phyloP scores from a whole-genome alignment of 106 monocot genomes.

The Amphibolis antarctica region DNA sequence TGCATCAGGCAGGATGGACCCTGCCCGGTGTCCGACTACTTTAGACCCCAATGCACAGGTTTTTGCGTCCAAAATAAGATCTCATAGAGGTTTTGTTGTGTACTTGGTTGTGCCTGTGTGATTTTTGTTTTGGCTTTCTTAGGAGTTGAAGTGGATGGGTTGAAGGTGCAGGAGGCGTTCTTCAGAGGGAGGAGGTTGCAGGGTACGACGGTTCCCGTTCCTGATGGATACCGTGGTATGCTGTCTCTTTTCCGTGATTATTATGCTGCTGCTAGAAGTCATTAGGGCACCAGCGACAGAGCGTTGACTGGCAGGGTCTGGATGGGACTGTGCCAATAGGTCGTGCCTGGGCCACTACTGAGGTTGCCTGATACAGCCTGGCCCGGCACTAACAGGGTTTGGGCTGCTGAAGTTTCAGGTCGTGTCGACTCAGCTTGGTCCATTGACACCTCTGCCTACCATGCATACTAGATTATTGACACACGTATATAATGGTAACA shows the following conservation, averaged over 20 bases:
- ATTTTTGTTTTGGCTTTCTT: neutral
- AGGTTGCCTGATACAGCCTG: too few relatives aligned
- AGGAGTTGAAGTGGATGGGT: slow-evolving; percentile 14
- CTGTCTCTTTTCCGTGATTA: neutral
- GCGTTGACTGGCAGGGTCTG: too few relatives aligned
- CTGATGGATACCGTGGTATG: slow-evolving; percentile 20
- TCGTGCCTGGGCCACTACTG: too few relatives aligned
- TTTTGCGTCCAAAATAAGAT: neutral
- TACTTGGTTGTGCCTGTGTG: neutral
- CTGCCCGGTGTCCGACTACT: slow-evolving; percentile 22
- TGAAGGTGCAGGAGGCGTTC: slow-evolving; percentile 22
- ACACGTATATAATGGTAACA: too few relatives aligned
- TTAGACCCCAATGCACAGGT: slow-evolving; percentile 17
- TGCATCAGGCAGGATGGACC: slow-evolving; percentile 13
- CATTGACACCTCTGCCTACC: too few relatives aligned
- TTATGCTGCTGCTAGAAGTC: neutral
- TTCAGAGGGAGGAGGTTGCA: slow-evolving; percentile 29
- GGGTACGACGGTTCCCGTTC: slow-evolving; percentile 16
- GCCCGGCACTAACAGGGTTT: too few relatives aligned
- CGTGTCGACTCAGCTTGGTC: too few relatives aligned
- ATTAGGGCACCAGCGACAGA: too few relatives aligned
- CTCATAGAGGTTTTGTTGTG: neutral
- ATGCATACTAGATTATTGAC: too few relatives aligned
- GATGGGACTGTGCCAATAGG: too few relatives aligned
- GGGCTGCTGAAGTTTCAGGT: too few relatives aligned